Evolutionary conservation across 352 stramenopile species (phyloP).

Genomic region (Pythium brachiatum): DNA sequence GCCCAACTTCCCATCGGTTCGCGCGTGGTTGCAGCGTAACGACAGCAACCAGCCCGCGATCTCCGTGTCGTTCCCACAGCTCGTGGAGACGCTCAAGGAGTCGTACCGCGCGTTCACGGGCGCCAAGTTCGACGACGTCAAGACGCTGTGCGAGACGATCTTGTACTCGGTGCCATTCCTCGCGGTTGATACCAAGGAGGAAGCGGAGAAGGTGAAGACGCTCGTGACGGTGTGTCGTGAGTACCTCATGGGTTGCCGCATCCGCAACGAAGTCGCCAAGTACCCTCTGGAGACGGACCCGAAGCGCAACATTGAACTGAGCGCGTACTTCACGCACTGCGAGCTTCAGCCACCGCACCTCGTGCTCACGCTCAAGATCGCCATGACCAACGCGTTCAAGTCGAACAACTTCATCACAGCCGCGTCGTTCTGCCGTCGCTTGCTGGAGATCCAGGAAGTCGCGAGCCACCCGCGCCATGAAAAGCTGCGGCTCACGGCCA

Average conservation of each 20-base stretch:
- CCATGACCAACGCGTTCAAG: slow-evolving; percentile 99
- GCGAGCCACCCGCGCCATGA: slow-evolving; percentile 86
- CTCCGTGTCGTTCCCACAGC: slow-evolving; percentile 83
- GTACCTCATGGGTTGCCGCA: slow-evolving; percentile 97
- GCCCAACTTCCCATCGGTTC: slow-evolving; percentile 69
- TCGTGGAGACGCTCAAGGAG: slow-evolving; percentile 93
- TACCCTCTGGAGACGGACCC: slow-evolving; percentile 67
- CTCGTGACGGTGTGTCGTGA: slow-evolving; percentile 95
- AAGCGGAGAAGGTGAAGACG: slow-evolving; percentile 94
- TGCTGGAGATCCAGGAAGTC: slow-evolving; percentile 98
- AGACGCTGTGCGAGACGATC: slow-evolving; percentile 91
- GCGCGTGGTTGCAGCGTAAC: slow-evolving; percentile 84
- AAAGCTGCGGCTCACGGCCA: slow-evolving; percentile 93
- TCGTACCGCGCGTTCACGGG: slow-evolving; percentile 96
- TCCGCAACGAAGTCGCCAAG: slow-evolving; percentile 88
- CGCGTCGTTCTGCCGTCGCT: slow-evolving; percentile 97
- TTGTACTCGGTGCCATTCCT: slow-evolving; percentile 95
- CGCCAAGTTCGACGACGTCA: slow-evolving; percentile 98
- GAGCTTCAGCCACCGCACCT: slow-evolving; percentile 97
- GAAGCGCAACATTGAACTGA: slow-evolving; percentile 95
- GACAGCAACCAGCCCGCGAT: slow-evolving; percentile 86
- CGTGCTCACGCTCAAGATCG: slow-evolving; percentile 97
- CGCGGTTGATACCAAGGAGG: slow-evolving; percentile 90
- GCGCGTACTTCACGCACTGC: slow-evolving; percentile 99
- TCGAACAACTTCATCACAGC: slow-evolving; percentile 99